phyloP scores from a whole-genome alignment of 179 eudicot genomes.

The Sideroxylon spinosum region DNA sequence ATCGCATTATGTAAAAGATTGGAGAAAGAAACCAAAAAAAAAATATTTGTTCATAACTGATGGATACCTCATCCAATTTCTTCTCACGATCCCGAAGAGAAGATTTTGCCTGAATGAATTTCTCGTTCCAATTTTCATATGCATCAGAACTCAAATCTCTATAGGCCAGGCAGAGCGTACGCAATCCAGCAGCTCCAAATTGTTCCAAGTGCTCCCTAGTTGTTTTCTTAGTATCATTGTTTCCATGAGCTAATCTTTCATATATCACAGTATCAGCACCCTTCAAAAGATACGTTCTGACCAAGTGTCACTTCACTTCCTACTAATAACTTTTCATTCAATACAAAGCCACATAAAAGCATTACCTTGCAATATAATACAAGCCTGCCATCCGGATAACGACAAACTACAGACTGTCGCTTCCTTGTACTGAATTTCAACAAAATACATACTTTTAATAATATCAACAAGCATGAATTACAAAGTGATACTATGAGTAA shows the following conservation, averaged over 20 bases:
- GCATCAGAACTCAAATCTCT: constrained; percentile 53
- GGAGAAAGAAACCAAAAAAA: not conserved
- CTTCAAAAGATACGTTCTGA: constrained; percentile 35
- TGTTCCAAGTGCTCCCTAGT: constrained; percentile 87
- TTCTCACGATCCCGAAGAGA: constrained; percentile 87
- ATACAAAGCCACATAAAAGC: constrained; percentile 6
- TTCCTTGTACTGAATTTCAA: constrained; percentile 66
- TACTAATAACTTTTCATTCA: constrained; percentile 2
- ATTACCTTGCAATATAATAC: constrained; percentile 92
- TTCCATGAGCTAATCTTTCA: constrained; percentile 70
- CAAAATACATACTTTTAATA: constrained; percentile 21
- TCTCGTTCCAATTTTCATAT: constrained; percentile 91
- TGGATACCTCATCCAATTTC: constrained; percentile 83
- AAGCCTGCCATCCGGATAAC: constrained; percentile 87
- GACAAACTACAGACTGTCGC: constrained; percentile 96
- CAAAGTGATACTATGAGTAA: constrained; percentile 11
- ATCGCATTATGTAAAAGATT: not conserved
- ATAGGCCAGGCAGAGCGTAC: constrained; percentile 91
- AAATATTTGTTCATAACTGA: not conserved
- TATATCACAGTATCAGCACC: constrained; percentile 97
- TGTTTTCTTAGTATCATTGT: constrained; percentile 52
- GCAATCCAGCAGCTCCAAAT: constrained; percentile 92
- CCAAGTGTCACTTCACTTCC: constrained; percentile 10
- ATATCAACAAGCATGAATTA: constrained; percentile 13
- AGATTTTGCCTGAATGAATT: constrained; percentile 91